Conservation (phyloP, 2,329 filamentous ascomycete genomes). For the Colletotrichum melonis region DNA sequence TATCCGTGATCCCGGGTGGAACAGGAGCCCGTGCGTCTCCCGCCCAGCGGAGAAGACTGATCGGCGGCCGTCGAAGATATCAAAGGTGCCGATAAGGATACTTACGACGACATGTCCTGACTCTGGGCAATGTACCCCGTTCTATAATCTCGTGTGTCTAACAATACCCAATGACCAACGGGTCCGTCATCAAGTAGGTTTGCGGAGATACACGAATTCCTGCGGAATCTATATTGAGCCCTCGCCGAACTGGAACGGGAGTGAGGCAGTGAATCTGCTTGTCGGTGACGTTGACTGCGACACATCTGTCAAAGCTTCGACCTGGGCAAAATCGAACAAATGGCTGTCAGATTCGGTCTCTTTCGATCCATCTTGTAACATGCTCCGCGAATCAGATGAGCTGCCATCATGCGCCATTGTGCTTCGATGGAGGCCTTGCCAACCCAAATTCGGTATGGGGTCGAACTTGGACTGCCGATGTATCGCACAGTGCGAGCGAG, state of each 20-base stretch:
- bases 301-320: slow-evolving; percentile 4
- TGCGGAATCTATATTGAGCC: not conserved
- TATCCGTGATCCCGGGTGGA: not conserved
- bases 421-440: not conserved
- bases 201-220: not conserved
- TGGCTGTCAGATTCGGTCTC: not conserved
- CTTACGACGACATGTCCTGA: not conserved
- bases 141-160: not conserved
- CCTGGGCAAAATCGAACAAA: not conserved
- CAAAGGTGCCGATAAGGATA: not conserved
- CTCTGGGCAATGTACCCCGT: not conserved
- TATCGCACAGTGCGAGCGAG: slow-evolving; percentile 9
- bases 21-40: slow-evolving; percentile 8
- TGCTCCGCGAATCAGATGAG: not conserved
- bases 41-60: not conserved
- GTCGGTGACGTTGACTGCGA: slow-evolving; percentile 2
- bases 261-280: not conserved
- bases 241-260: not conserved
- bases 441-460: not conserved
- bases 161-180: slow-evolving; percentile 3
- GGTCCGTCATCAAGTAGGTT: slow-evolving; percentile 19
- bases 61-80: not conserved
- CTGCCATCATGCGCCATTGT: slow-evolving; percentile 7
- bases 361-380: not conserved
- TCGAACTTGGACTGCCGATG: slow-evolving; percentile 9